Evolutionary conservation across 2,329 filamentous ascomycete genomes (phyloP).

Genomic region (Ramichloridium luteum): DNA sequence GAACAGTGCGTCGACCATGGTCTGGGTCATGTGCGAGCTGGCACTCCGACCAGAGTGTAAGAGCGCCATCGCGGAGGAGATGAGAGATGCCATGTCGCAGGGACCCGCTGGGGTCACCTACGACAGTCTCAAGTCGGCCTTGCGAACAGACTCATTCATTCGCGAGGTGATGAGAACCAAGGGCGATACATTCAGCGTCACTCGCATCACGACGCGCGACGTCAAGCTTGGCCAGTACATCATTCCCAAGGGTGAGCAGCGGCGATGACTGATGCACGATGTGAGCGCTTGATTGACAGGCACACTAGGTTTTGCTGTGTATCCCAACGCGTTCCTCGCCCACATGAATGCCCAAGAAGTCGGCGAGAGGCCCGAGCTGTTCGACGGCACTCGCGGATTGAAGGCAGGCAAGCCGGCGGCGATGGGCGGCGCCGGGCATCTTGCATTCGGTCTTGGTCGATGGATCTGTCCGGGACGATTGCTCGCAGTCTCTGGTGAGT

Average conservation of each 20-base stretch:
- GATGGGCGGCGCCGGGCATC: neutral
- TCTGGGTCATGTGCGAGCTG: neutral
- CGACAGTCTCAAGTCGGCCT: neutral
- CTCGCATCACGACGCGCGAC: neutral
- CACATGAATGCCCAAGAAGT: neutral
- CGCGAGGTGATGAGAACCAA: neutral
- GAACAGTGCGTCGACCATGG: neutral
- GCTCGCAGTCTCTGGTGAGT: neutral
- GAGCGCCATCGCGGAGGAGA: neutral
- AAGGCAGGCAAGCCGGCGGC: neutral
- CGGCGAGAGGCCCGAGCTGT: neutral
- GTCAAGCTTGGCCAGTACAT: constrained; percentile 1
- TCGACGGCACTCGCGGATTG: neutral
- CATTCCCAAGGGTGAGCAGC: neutral
- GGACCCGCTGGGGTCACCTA: neutral
- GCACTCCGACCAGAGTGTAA: neutral
- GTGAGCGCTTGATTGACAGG: no score
- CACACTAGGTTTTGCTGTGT: neutral
- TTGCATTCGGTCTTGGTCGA: neutral
- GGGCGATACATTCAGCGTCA: constrained; percentile 1
- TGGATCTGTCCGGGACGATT: neutral
- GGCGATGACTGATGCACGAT: no score
- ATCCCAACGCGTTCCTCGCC: neutral
- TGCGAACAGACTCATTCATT: neutral
- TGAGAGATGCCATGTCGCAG: neutral